phyloP scores from a whole-genome alignment of 306 rosid genomes.

The Acacia confusa region DNA sequence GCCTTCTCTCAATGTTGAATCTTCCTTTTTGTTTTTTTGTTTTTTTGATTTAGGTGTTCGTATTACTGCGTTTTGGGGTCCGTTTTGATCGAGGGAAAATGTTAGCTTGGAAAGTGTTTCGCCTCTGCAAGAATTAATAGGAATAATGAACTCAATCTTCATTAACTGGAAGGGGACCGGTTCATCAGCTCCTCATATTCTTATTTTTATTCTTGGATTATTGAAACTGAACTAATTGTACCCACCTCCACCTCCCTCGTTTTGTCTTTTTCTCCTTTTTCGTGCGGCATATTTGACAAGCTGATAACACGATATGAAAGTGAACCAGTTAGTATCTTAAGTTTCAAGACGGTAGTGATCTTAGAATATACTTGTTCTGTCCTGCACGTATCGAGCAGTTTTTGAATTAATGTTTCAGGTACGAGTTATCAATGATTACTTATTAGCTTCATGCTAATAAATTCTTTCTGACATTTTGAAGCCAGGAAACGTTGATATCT shows the following conservation, averaged over 20 bases:
- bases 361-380: background rate
- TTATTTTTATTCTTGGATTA: background rate
- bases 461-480: background rate
- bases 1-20: background rate
- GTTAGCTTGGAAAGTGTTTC: background rate
- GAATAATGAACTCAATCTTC: conserved; percentile 2
- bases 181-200: background rate
- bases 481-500: conserved; percentile 13
- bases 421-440: background rate
- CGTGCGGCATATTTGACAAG: background rate
- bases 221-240: background rate
- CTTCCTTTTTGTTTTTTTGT: background rate
- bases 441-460: background rate
- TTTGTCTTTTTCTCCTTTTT: conserved; percentile 9
- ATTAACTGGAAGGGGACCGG: background rate
- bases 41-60: background rate
- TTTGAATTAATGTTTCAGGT: background rate
- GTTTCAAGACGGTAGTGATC: background rate
- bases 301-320: background rate
- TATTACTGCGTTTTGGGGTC: conserved; percentile 2
- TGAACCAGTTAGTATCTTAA: background rate
- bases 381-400: background rate
- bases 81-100: conserved; percentile 13
- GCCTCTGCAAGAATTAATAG: background rate
- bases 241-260: background rate